phyloP scores from a whole-genome alignment of 768 basidiomycete species.

The Boletus coccyginus region DNA sequence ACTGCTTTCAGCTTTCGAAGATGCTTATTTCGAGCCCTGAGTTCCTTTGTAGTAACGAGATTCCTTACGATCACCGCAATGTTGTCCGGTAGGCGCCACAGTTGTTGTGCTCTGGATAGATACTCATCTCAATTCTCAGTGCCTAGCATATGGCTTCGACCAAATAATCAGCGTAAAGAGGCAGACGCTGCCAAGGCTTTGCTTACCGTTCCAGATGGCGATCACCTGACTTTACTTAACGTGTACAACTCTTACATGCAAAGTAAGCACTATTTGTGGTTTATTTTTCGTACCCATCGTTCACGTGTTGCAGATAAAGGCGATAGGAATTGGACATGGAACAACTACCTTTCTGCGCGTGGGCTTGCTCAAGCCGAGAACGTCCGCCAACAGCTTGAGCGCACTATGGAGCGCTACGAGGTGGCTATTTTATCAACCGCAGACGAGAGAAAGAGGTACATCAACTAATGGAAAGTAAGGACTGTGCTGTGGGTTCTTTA shows the following conservation, averaged over 20 bases:
- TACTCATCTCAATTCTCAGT: slow-evolving; percentile 32
- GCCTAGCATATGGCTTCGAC: slow-evolving; percentile 93
- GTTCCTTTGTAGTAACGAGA: slow-evolving; percentile 94
- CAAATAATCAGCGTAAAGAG: slow-evolving; percentile 81
- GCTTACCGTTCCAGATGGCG: slow-evolving; percentile 91
- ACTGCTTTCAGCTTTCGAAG: slow-evolving; percentile 61
- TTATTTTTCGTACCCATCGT: background rate
- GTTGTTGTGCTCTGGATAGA: background rate
- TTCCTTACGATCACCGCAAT: slow-evolving; percentile 93
- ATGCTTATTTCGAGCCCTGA: slow-evolving; percentile 93
- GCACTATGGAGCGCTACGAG: slow-evolving; percentile 90
- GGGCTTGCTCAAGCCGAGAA: slow-evolving; percentile 91
- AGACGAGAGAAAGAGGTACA: slow-evolving; percentile 69
- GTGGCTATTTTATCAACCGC: slow-evolving; percentile 66
- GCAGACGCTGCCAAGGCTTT: slow-evolving; percentile 90
- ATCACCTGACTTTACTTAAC: slow-evolving; percentile 92
- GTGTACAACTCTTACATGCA: slow-evolving; percentile 90
- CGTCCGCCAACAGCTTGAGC: slow-evolving; percentile 83
- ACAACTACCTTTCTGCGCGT: slow-evolving; percentile 80
- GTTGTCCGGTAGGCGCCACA: slow-evolving; percentile 69
- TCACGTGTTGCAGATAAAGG: slow-evolving; percentile 50
- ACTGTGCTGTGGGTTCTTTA: slow-evolving; percentile 92
- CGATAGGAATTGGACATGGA: slow-evolving; percentile 90
- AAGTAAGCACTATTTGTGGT: slow-evolving; percentile 47
- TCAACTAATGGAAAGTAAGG: no score